Evolutionary conservation across 164 flowering plant species (phyloP).

Genomic region (Hamamelis virginiana): DNA sequence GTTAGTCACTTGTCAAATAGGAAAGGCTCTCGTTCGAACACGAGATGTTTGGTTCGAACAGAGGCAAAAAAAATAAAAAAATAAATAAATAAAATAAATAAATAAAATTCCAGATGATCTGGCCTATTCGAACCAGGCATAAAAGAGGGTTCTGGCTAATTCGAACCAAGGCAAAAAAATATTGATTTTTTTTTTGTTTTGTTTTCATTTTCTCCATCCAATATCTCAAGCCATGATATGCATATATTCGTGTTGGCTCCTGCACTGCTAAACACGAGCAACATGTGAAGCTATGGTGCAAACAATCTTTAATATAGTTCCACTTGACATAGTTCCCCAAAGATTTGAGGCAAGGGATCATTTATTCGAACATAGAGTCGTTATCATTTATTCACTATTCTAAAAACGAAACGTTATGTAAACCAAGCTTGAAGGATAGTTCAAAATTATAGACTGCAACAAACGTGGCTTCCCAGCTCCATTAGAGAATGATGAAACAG

Average conservation of each 20-base stretch:
- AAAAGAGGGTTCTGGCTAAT: too few species aligned
- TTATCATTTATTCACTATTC: slow-evolving; percentile 30
- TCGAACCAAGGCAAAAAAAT: too few species aligned
- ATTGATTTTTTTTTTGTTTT: too few species aligned
- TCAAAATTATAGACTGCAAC: slow-evolving; percentile 43
- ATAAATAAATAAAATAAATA: too few species aligned
- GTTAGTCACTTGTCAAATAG: too few species aligned
- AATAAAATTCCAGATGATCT: too few species aligned
- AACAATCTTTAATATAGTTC: neutral
- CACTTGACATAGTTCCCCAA: slow-evolving; percentile 55
- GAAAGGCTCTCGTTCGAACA: too few species aligned
- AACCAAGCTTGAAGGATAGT: slow-evolving; percentile 40
- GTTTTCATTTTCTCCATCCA: too few species aligned
- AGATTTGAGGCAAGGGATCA: slow-evolving; percentile 24
- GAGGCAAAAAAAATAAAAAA: too few species aligned
- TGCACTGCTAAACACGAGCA: neutral
- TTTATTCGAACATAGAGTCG: slow-evolving; percentile 14
- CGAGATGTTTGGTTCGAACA: too few species aligned
- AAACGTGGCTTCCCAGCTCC: slow-evolving; percentile 42
- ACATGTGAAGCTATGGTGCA: neutral
- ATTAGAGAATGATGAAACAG: slow-evolving; percentile 34
- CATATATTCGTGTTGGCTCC: neutral
- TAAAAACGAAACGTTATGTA: slow-evolving; percentile 44
- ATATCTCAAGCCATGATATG: too few species aligned
- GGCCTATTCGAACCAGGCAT: too few species aligned